Evolutionary conservation across 2,329 filamentous ascomycete species (phyloP), one percentile per base, ranked within the genome.

Genomic region (Cladosporium colombiae): DNA sequence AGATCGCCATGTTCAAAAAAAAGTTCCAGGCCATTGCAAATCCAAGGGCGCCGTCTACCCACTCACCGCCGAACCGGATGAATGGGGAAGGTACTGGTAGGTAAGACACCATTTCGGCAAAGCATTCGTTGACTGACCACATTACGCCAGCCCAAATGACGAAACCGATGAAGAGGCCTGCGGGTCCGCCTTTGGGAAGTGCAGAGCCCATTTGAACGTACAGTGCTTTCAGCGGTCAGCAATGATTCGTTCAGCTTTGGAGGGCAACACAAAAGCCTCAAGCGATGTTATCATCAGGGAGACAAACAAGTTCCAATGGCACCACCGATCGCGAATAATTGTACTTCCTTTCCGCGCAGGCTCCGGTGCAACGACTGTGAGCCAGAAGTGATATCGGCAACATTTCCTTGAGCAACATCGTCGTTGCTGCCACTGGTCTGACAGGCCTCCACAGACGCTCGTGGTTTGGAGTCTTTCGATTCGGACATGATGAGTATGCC

Each of bases 11-110:
- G 16, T 62, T 62, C 1, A 50, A 3, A n/a, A 70, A 70, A 56
- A 69, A 75, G 68, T 74, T 74, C 72, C 72, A 75, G n/a, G 74
- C 67, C 81, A 81, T 65, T 10, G 63, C 64, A 69, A 89, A 88
- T 29, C 86, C 86, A 66, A 92, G 89, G 4, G 89, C 88, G 68
- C 91, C 88, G 70, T 92, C 90, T 27, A 92, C 89, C 70, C 87
- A 92, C 55, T 88, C 85, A 13, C 89, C 88, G 3, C 89, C 90
- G 71, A 92, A 91, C 29, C 88, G 86, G 73, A 92, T 90, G 75
- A 93, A 92, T 0, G 90, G 89, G 35, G 89, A 91, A 0, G 89
- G 90, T 60, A 92, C 89, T 16, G 90, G 90, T 1, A 91, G 80
- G 69, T 89, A 91, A 0, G 88, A 89, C 13, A 91, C 89, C 89